Evolutionary conservation across 306 rosid species (phyloP).

Genomic region (Coriaria nepalensis): DNA sequence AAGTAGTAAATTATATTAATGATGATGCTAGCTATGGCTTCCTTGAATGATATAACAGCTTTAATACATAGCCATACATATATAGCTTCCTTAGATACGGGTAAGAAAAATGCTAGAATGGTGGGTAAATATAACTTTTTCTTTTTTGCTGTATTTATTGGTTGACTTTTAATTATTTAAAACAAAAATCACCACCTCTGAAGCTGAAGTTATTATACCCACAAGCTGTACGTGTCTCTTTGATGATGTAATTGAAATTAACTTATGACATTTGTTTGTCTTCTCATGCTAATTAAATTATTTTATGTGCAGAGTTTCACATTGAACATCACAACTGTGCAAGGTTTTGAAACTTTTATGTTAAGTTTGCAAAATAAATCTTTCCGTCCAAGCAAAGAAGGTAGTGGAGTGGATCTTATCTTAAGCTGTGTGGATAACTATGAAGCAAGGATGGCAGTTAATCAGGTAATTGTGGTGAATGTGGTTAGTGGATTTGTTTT

Average conservation of each 20-base stretch:
- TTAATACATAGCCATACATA: not conserved
- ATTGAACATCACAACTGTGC: slow-evolving; percentile 79
- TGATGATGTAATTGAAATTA: too few relatives aligned
- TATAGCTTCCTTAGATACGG: too few relatives aligned
- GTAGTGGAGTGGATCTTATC: slow-evolving; percentile 81
- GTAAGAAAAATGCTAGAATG: too few relatives aligned
- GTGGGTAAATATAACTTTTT: too few relatives aligned
- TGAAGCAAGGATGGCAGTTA: slow-evolving; percentile 99
- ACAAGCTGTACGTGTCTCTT: too few relatives aligned
- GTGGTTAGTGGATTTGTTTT: not conserved
- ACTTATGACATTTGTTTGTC: too few relatives aligned
- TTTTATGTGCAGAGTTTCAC: slow-evolving; percentile 61
- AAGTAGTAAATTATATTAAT: not conserved
- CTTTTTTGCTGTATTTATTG: too few relatives aligned
- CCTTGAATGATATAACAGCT: not conserved
- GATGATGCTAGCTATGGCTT: slow-evolving; percentile 1
- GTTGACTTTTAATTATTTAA: too few relatives aligned
- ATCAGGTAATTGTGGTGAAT: slow-evolving; percentile 77
- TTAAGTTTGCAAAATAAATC: slow-evolving; percentile 71
- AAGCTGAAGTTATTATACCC: too few relatives aligned
- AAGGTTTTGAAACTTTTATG: slow-evolving; percentile 79
- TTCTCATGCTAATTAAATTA: slow-evolving; percentile 18
- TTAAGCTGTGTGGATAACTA: slow-evolving; percentile 96
- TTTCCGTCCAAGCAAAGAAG: slow-evolving; percentile 53
- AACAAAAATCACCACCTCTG: too few relatives aligned